Base-by-base conservation (phyloP, 164 flowering plant genomes). In the Stephania japonica region DNA sequence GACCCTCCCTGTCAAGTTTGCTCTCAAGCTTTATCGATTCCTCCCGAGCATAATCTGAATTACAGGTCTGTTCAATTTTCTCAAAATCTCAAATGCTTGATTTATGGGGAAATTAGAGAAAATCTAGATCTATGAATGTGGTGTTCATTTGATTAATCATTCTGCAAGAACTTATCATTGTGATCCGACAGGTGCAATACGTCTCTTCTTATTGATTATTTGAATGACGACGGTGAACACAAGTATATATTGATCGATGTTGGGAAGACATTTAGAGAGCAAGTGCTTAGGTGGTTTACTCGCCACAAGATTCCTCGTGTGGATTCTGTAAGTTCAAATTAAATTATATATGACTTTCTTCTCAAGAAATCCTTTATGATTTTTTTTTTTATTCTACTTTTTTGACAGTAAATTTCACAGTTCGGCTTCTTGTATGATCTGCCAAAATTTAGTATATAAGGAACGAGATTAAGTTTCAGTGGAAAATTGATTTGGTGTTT, bases 221-320 rank as follows among this genome's bases (percentile, higher is more conserved):
- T 81, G 67, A 68, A 69, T 49, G 78, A 72, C 25, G 80, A 85
- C 79, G 90, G 86, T 41, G 83, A 82, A 44, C 99, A 87, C 80
- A 85, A 71, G 42, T 95, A 95, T 75, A 87, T 95, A 68, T 62
- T 88, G 84, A 93, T 95, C 77, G 99, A 95, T 79, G 92, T 85
- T 64, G 99, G 99, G 65, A 93, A 93, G 86, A 90, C 91, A 18
- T 94, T 94, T 71, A 78, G 97, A 70, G 97, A 95, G 85, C 97
- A 91, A 88, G 97, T 93, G 5, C 87, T 95, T 67, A 84, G 99
- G 42, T 95, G 99, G 98, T 93, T 93, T 80, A 88, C 93, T 49
- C 78, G 56, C 43, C 80, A 91, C 74, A 85, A 85, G 77, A 95
- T 95, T 81, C 99, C 98, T 59, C 91, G 76, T 18, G 88, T 95